Base-by-base conservation (phyloP, 2,329 filamentous ascomycete species). In the Ascochyta pisi region DNA sequence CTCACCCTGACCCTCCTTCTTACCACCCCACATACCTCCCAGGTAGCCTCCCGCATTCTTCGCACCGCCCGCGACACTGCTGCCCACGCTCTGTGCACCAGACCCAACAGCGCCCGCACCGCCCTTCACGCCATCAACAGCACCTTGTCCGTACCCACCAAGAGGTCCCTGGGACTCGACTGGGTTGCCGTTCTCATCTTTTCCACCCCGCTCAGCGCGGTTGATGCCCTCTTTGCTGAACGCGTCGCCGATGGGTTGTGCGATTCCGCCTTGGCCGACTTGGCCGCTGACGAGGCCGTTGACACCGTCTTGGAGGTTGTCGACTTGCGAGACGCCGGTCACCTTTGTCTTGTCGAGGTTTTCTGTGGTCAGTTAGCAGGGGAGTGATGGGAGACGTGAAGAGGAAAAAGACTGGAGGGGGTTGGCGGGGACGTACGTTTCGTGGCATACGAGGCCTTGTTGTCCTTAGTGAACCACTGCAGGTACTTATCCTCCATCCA, bases 401-500 rank as follows among this genome's bases (percentile, higher is more conserved):
- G n/a, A 7, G 16, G 22, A 27, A 19, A n/a, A 24, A 19, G 19
- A 19, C 19, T 19, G 19, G 19, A 19, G 19, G 19, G 19, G 19
- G 19, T 19, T 19, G 19, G 19, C 19, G 19, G 19, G 19, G 37
- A 73, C 78, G 31, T 73, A 90, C 89, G 83, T 75, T 88, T 90
- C 1, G 88, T 82, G 6, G 85, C 80, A 67, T 91, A 91, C 70
- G 84, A 88, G 5, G 87, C 84, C 76, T 92, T 91, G 81, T 92
- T 92, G 70, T 91, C 88, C 60, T 87, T 88, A 66, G 87, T 89
- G 75, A 91, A 91, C 81, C 85, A 91, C 48, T 82, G 81, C 26
- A 92, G 82, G 72, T 90, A 90, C 56, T 86, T 75, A 73, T 92
- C 89, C 74, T 92, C 89, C 53, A 91, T 78, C 89, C 89, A 91